Evolutionary conservation across 2,329 filamentous ascomycete genomes (phyloP).

Genomic region (Pestalotiopsis sp.): DNA sequence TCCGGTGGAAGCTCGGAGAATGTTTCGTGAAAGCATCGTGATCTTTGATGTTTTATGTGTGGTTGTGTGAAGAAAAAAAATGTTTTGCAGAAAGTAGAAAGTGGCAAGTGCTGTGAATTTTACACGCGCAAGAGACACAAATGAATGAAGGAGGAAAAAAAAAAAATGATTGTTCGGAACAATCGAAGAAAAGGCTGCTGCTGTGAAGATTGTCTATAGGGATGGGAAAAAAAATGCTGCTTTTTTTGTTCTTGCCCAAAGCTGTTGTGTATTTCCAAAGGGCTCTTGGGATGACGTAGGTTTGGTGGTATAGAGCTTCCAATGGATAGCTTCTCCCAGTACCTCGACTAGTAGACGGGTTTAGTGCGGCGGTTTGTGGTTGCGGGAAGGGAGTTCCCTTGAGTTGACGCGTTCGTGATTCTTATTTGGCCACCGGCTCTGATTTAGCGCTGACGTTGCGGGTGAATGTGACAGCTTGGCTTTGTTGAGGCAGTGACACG

Average conservation of each 20-base stretch:
- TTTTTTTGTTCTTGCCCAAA: neutral
- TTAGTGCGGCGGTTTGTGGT: neutral
- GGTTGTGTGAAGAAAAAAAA: neutral
- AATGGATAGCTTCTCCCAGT: neutral
- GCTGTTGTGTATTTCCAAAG: neutral
- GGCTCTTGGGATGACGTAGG: neutral
- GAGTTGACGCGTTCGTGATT: neutral
- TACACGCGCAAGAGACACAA: neutral
- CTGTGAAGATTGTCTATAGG: too few relatives aligned
- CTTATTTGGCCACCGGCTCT: neutral
- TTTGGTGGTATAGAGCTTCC: neutral
- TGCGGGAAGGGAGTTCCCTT: neutral
- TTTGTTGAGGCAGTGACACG: neutral
- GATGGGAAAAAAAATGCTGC: neutral
- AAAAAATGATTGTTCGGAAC: neutral
- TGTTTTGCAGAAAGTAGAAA: neutral
- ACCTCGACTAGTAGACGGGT: neutral
- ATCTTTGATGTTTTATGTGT: neutral
- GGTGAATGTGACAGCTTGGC: neutral
- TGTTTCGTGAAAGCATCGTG: constrained; percentile 11
- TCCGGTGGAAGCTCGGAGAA: neutral
- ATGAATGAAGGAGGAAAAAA: neutral
- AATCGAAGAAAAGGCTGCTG: neutral
- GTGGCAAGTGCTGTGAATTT: neutral
- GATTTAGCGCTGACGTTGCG: neutral